These are phyloP conservation scores for Fusarium subtropicale DNA, from an alignment of 2,329 filamentous ascomycete species.

Conservation along the genomic window DNA sequence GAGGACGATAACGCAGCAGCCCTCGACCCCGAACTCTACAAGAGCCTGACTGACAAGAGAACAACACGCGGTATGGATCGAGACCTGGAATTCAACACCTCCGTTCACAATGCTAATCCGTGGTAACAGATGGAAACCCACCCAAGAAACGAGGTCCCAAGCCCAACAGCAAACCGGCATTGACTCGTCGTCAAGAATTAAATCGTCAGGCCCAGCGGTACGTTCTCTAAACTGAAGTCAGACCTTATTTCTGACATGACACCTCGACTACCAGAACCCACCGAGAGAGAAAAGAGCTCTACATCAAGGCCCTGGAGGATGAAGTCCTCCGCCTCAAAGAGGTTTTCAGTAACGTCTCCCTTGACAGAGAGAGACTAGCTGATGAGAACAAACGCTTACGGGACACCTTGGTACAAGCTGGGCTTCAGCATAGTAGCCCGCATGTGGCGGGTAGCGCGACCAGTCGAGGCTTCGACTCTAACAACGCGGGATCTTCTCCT, in stretches of 20 bases:
- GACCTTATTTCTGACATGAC: conserved; percentile 21
- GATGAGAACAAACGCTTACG: conserved; percentile 85
- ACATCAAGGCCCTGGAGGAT: conserved; percentile 93
- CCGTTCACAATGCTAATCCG: conserved; percentile 24
- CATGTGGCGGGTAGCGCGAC: conserved; percentile 58
- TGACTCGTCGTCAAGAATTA: conserved; percentile 91
- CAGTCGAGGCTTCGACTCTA: conserved; percentile 66
- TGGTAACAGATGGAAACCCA: conserved; percentile 77
- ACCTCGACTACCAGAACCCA: conserved; percentile 76
- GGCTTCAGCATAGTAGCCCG: conserved; percentile 54
- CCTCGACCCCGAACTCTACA: conserved; percentile 72
- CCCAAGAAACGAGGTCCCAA: conserved; percentile 94
- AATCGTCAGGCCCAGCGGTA: conserved; percentile 97
- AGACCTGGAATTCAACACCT: neutral
- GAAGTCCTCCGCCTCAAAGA: conserved; percentile 92
- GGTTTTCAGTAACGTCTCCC: conserved; percentile 76
- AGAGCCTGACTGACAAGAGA: conserved; percentile 77
- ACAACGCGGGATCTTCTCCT: conserved; percentile 61
- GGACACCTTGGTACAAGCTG: conserved; percentile 65
- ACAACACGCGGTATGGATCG: conserved; percentile 74
- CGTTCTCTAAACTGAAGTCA: conserved; percentile 26
- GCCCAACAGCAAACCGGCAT: conserved; percentile 93
- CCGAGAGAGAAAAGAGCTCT: conserved; percentile 94
- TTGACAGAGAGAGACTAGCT: conserved; percentile 79
- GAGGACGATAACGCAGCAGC: conserved; percentile 56